A percentile compares a stretch with the other conserved stretches of the same genome.
phyloP scores from a whole-genome alignment of 2,329 filamentous ascomycete species.

The Aspergillus sp. region DNA sequence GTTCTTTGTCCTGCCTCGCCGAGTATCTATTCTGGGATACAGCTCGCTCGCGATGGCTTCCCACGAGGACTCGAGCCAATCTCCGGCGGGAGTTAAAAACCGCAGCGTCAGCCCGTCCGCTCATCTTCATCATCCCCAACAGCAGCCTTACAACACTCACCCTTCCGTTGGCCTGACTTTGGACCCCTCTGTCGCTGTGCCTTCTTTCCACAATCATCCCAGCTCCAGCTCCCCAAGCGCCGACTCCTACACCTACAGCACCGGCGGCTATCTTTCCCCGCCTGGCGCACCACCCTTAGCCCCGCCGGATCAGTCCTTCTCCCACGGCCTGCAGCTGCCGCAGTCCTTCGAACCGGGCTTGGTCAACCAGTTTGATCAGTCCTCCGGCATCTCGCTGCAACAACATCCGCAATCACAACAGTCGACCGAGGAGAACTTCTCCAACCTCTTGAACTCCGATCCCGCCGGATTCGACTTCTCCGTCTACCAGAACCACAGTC shows the following conservation, averaged over 20 bases:
- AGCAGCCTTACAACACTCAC: slow-evolving; percentile 39
- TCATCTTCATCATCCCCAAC: slow-evolving; percentile 22
- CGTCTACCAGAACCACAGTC: slow-evolving; percentile 36
- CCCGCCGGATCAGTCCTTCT: slow-evolving; percentile 34
- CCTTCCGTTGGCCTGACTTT: slow-evolving; percentile 32
- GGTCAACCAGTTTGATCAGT: slow-evolving; percentile 36
- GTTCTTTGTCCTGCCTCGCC: slow-evolving; percentile 18
- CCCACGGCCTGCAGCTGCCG: slow-evolving; percentile 33
- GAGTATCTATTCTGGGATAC: slow-evolving; percentile 24
- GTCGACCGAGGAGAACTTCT: slow-evolving; percentile 35
- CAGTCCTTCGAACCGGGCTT: slow-evolving; percentile 40
- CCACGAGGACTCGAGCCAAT: slow-evolving; percentile 38
- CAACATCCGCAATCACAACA: slow-evolving; percentile 11
- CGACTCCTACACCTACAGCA: slow-evolving; percentile 37
- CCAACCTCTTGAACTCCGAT: slow-evolving; percentile 41
- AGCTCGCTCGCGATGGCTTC: slow-evolving; percentile 28
- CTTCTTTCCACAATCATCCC: slow-evolving; percentile 18
- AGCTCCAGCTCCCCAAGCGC: slow-evolving; percentile 27
- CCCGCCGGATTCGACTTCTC: slow-evolving; percentile 39
- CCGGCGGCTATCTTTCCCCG: slow-evolving; percentile 35
- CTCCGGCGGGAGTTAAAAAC: slow-evolving; percentile 36
- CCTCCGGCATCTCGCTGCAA: slow-evolving; percentile 26
- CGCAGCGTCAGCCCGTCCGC: slow-evolving; percentile 45
- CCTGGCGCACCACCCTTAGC: slow-evolving; percentile 29
- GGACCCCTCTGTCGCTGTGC: slow-evolving; percentile 34